A percentile compares a stretch with the other conserved stretches of the same genome.
Evolutionary conservation across 345 rosid genomes (phyloP).

Genomic region (Boechera stricta): DNA sequence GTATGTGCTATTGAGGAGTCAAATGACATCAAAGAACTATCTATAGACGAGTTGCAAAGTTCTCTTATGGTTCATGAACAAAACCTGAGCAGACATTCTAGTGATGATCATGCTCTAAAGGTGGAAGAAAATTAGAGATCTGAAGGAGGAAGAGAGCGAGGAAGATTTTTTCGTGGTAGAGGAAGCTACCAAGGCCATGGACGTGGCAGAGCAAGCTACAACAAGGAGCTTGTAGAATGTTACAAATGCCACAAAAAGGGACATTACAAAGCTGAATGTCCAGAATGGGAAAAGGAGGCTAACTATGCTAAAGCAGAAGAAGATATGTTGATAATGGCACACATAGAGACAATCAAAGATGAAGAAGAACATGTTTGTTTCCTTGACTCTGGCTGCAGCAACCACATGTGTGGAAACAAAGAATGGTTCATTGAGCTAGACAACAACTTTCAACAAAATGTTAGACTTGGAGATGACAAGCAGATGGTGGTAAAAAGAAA

Average conservation of each 20-base stretch:
- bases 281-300: background rate
- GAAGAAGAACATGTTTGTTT: no score
- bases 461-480: background rate
- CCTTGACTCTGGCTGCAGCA: background rate
- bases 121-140: background rate
- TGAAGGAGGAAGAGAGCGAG: background rate
- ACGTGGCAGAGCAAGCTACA: no score
- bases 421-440: background rate
- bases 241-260: background rate
- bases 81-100: fast-evolving
- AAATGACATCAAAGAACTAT: background rate
- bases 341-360: no score
- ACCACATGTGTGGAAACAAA: background rate
- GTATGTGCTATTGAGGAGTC: background rate
- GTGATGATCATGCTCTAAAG: background rate
- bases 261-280: background rate
- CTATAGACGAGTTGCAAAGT: background rate
- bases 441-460: background rate
- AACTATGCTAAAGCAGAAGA: no score
- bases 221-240: no score
- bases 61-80: background rate
- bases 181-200: no score
- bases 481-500: background rate
- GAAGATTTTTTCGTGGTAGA: no score
- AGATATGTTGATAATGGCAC: no score